Conservation (phyloP, 2,329 filamentous ascomycete genomes). For the Tolypocladium cylindrosporum region DNA sequence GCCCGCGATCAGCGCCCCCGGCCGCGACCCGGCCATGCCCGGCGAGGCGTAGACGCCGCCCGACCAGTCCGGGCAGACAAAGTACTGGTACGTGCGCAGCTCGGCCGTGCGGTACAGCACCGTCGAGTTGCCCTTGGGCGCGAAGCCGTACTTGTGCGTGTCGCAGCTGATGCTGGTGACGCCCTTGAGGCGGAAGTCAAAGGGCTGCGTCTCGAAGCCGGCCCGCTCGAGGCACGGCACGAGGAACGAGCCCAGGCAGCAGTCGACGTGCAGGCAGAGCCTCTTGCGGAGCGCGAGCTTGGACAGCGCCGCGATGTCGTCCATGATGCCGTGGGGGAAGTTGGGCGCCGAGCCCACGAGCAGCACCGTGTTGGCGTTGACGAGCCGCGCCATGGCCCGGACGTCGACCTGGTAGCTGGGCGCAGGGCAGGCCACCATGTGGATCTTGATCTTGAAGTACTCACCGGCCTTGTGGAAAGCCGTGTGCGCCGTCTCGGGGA, state of each 20-base stretch:
- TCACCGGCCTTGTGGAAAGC: slow-evolving; percentile 91
- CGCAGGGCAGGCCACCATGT: slow-evolving; percentile 78
- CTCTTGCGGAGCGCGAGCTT: slow-evolving; percentile 70
- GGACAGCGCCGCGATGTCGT: slow-evolving; percentile 81
- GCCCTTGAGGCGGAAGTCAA: slow-evolving; percentile 89
- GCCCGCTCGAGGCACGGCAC: slow-evolving; percentile 85
- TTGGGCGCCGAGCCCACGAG: slow-evolving; percentile 94
- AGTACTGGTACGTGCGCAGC: slow-evolving; percentile 88
- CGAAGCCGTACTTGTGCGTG: slow-evolving; percentile 98
- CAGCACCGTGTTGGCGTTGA: slow-evolving; percentile 90
- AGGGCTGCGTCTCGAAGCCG: slow-evolving; percentile 80
- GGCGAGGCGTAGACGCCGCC: slow-evolving; percentile 95
- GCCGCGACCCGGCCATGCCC: slow-evolving; percentile 80
- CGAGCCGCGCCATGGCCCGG: slow-evolving; percentile 65
- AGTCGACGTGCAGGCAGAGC: slow-evolving; percentile 90
- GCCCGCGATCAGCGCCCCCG: slow-evolving; percentile 87
- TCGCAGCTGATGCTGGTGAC: slow-evolving; percentile 95
- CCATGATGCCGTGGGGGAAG: slow-evolving; percentile 96
- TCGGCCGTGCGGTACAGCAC: slow-evolving; percentile 76
- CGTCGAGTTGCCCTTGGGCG: slow-evolving; percentile 93
- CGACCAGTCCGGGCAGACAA: slow-evolving; percentile 88
- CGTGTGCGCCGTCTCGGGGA: slow-evolving; percentile 89
- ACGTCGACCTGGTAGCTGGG: slow-evolving; percentile 79
- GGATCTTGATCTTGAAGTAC: slow-evolving; percentile 95
- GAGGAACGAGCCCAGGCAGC: slow-evolving; percentile 92